Evolutionary conservation across 2,329 filamentous ascomycete species (phyloP).

Genomic region (Knoxdaviesia proteae): DNA sequence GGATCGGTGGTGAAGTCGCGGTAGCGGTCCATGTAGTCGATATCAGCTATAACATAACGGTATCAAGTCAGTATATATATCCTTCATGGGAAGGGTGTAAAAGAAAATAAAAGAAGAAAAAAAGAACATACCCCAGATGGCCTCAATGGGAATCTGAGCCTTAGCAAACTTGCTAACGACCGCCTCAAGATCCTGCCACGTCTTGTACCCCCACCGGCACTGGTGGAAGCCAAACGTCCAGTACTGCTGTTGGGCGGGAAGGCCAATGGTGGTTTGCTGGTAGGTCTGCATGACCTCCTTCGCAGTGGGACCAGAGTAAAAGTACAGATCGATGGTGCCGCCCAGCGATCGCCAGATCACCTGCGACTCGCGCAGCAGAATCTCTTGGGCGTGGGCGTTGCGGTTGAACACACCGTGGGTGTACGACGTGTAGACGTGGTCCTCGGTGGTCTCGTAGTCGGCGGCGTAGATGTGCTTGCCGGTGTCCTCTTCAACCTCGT

Average conservation of each 20-base stretch:
- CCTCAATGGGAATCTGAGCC: constrained; percentile 48
- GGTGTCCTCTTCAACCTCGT: constrained; percentile 26
- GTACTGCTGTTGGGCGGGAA: constrained; percentile 64
- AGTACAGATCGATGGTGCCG: constrained; percentile 60
- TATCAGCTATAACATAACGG: constrained; percentile 29
- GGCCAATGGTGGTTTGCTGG: constrained; percentile 41
- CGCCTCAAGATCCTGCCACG: constrained; percentile 45
- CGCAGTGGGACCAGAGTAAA: constrained; percentile 53
- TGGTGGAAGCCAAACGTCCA: constrained; percentile 69
- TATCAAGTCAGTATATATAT: too few relatives aligned
- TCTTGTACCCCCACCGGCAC: constrained; percentile 53
- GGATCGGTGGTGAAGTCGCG: constrained; percentile 43
- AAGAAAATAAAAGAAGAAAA: not conserved
- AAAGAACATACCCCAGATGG: constrained; percentile 35
- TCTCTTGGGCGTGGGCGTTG: constrained; percentile 58
- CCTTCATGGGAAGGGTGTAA: not conserved
- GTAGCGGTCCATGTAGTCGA: constrained; percentile 43
- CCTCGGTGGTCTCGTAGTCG: constrained; percentile 13
- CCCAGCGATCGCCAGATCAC: constrained; percentile 58
- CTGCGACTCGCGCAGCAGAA: constrained; percentile 39
- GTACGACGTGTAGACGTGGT: constrained; percentile 40
- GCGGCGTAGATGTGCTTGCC: constrained; percentile 27
- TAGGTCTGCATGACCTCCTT: constrained; percentile 51
- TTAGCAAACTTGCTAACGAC: constrained; percentile 46
- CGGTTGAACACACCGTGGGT: constrained; percentile 62